A percentile compares a stretch with the other conserved stretches of the same genome.
These are phyloP conservation scores for Maudiozyma saulgeensis DNA, from an alignment of 805 yeast genomes.

Conservation along the genomic window DNA sequence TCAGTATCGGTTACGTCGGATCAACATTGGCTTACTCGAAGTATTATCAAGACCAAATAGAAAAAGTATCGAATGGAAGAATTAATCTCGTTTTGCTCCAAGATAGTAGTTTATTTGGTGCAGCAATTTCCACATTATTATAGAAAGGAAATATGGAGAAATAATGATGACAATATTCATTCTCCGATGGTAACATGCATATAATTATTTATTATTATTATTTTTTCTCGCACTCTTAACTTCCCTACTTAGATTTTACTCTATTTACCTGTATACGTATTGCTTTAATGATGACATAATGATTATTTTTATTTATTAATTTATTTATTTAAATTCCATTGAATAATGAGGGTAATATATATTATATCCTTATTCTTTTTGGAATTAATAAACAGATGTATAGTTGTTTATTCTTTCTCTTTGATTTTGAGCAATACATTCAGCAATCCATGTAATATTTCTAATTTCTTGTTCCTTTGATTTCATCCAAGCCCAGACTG, in stretches of 20 bases:
- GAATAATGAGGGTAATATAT: background rate
- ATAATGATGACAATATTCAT: no score
- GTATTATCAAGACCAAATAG: constrained; percentile 13
- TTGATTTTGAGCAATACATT: constrained; percentile 98
- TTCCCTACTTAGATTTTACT: no score
- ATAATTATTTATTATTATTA: no score
- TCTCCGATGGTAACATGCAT: no score
- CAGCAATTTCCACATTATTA: constrained; percentile 16
- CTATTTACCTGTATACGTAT: no score
- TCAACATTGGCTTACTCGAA: constrained; percentile 17
- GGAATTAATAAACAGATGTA: constrained; percentile 65
- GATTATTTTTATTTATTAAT: background rate
- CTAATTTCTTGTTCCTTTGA: constrained; percentile 94
- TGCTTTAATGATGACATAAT: background rate
- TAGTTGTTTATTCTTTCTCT: constrained; percentile 87
- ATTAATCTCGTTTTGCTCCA: constrained; percentile 14
- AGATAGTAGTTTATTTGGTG: constrained; percentile 23
- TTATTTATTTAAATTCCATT: background rate
- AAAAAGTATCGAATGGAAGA: constrained; percentile 5
- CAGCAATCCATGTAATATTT: constrained; percentile 98
- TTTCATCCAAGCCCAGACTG: constrained; percentile 95
- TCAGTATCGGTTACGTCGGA: constrained; percentile 22
- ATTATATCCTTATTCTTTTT: background rate
- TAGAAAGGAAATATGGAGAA: background rate
- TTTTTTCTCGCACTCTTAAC: no score